Conservation (phyloP, 139 green algal genomes). For the Parachlorella kessleri region DNA sequence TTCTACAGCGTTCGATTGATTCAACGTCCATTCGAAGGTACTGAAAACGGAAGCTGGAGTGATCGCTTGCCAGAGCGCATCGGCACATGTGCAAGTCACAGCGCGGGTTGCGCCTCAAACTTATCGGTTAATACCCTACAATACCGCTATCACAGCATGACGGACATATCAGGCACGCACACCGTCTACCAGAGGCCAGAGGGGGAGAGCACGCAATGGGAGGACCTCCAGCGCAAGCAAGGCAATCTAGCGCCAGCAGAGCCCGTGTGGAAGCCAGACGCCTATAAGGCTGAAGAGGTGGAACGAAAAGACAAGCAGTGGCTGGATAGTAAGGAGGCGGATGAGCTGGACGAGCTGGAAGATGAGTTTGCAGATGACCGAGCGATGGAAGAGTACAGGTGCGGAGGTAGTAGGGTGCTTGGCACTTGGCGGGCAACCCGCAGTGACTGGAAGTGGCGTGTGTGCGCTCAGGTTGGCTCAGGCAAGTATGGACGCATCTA, state of each 20-base stretch:
- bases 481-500: no score
- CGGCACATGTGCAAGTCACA: no score
- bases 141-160: no score
- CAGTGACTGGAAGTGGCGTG: no score
- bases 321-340: conserved; percentile 53
- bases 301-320: conserved; percentile 39
- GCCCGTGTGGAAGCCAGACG: conserved; percentile 62
- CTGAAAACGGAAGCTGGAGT: no score
- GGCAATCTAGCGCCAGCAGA: conserved; percentile 69
- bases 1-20: no score
- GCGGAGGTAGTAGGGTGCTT: not conserved
- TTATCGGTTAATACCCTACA: no score
- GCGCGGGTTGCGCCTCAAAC: no score
- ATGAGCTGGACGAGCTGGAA: conserved; percentile 70
- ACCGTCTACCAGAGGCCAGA: conserved; percentile 69
- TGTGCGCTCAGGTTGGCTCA: no score
- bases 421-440: no score
- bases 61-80: no score
- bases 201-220: conserved; percentile 84
- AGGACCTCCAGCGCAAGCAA: conserved; percentile 78
- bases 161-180: conserved; percentile 60
- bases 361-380: conserved; percentile 83
- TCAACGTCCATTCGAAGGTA: no score
- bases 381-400: conserved; percentile 79
- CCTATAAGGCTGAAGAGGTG: conserved; percentile 57